Percentiles rank a stretch among this genome's conserved stretches.
These are phyloP conservation scores for Sicyos baderoa DNA, from an alignment of 306 rosid species.

Conservation along the genomic window DNA sequence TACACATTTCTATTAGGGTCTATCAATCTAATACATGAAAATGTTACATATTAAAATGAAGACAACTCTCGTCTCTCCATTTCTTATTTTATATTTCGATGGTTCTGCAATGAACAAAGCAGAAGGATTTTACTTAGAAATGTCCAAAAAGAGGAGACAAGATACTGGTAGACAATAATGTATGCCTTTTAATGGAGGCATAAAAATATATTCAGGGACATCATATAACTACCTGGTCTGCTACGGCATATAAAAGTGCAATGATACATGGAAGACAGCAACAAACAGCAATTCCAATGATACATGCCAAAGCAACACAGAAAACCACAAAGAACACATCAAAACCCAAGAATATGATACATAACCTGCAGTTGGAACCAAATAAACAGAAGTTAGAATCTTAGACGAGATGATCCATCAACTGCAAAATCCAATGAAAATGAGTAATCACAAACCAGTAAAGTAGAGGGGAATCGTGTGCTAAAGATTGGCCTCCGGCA, in stretches of 20 bases:
- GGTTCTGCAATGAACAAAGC: not conserved
- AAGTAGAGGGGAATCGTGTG: conserved; percentile 64
- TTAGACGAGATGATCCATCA: conserved; percentile 11
- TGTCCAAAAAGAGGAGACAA: conserved; percentile 6
- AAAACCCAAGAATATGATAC: conserved; percentile 88
- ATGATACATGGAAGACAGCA: conserved; percentile 72
- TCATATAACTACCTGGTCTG: conserved; percentile 69
- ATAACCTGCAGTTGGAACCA: conserved; percentile 62
- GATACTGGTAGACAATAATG: not conserved
- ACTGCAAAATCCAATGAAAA: conserved; percentile 3
- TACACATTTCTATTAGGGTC: not conserved
- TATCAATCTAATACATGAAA: not conserved
- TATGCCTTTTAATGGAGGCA: conserved; percentile 14
- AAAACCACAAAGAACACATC: conserved; percentile 97
- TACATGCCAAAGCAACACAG: conserved; percentile 94
- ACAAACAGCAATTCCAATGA: conserved; percentile 92
- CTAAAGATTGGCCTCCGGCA: conserved; percentile 67
- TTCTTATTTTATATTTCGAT: not conserved
- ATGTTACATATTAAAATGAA: not conserved
- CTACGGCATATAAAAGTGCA: conserved; percentile 79
- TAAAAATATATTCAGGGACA: conserved; percentile 13
- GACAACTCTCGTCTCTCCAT: not conserved
- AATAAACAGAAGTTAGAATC: conserved; percentile 41
- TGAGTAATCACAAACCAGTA: conserved; percentile 59
- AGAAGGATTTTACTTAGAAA: not conserved